Evolutionary conservation across 371 early-diverging fungal species (phyloP).

Genomic region (Cladochytrium tenue): DNA sequence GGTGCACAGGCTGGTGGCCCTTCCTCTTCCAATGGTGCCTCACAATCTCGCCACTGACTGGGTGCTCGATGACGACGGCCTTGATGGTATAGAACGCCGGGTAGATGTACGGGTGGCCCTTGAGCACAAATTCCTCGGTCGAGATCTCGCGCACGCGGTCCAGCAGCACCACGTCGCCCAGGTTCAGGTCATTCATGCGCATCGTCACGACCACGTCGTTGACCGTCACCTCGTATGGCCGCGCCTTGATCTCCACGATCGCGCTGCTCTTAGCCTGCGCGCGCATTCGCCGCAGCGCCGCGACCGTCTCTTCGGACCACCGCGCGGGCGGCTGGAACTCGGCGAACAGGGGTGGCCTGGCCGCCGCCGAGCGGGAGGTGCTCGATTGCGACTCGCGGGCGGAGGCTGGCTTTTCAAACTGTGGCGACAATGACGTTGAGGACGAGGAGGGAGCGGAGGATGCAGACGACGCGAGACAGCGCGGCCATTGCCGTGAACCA

Average conservation of each 20-base stretch:
- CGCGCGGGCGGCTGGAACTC: constrained; percentile 8
- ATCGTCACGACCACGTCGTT: constrained; percentile 87
- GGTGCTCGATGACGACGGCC: constrained; percentile 89
- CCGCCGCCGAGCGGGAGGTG: too few species aligned
- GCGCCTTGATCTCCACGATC: constrained; percentile 83
- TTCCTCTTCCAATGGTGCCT: constrained; percentile 89
- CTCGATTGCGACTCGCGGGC: too few species aligned
- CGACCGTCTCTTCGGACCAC: constrained; percentile 22
- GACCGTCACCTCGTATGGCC: constrained; percentile 82
- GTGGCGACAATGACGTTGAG: too few species aligned
- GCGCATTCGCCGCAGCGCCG: constrained; percentile 30
- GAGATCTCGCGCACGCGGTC: constrained; percentile 88
- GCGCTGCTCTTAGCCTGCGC: constrained; percentile 48
- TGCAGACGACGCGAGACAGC: too few species aligned
- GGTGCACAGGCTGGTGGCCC: constrained; percentile 72
- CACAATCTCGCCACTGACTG: constrained; percentile 73
- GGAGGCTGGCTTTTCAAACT: too few species aligned
- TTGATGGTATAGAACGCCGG: constrained; percentile 71
- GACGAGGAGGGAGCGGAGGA: too few species aligned
- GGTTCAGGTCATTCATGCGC: constrained; percentile 63
- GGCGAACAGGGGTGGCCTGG: neutral
- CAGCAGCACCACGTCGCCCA: constrained; percentile 86
- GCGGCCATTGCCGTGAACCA: too few species aligned
- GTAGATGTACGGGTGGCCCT: constrained; percentile 83
- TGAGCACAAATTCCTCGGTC: constrained; percentile 78